Evolutionary conservation across 169 alveolate genomes (phyloP), one percentile per base, ranked within the genome.

Genomic region (Perkinsus chesapeaki): DNA sequence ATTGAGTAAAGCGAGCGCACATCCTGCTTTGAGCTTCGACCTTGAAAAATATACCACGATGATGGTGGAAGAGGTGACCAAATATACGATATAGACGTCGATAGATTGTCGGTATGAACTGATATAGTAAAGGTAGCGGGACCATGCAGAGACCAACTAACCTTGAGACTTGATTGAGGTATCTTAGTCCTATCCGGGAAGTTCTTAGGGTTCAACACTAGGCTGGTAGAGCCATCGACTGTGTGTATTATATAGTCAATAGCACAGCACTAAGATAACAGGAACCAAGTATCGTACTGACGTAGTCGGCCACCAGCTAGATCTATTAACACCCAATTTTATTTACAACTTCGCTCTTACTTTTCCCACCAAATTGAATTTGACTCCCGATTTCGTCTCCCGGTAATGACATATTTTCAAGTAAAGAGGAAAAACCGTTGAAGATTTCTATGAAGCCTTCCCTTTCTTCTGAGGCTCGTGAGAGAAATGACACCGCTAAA

Each of bases 161-260:
- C 72, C 94, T 73, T 10, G 93, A 73, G 93, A 91, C 92, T n/a
- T 93, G 82, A 47, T 73, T 92, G 91, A 72, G 92, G 92, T 60
- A 91, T 90, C 92, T 82, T 38, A 7, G 92, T 95, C 92, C 96
- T 95, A 36, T 96, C 94, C 27, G 96, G 94, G 91, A 95, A 97
- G 91, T 95, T 96, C 94, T 97, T 96, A 9, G 93, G 94, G 94
- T 95, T 96, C 39, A 97, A 96, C 36, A 97, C 94, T 43, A 97
- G 94, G 12, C 97, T 94, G 34, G 98, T 96, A 82, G 98, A 95
- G 91, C 97, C 96, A 92, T 98, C 99, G 34, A 98, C 95, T 73
- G 97, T 97, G 93, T 97, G 99, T 16, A 96, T 96, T 98, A 97
- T 98, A 94, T 98, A 98, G 95, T 98, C 98, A 39, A 98, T 98